phyloP scores from a whole-genome alignment of 768 basidiomycete genomes.

The Tulasnella sp. region DNA sequence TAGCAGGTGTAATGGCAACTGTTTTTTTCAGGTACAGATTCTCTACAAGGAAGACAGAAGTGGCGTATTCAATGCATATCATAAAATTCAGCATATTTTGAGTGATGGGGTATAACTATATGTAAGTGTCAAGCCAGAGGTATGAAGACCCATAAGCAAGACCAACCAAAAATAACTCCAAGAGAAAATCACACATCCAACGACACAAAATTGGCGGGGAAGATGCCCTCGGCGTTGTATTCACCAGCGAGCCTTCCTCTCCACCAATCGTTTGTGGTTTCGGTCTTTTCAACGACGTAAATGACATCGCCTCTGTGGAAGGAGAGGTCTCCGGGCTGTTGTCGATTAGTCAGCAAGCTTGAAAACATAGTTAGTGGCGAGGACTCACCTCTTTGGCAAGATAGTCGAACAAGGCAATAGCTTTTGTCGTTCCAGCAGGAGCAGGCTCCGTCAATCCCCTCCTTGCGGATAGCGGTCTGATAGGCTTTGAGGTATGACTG shows the following conservation, averaged over 20 bases:
- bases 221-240: constrained; percentile 4
- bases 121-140: no score
- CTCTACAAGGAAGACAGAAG: no score
- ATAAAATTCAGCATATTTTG: no score
- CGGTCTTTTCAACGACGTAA: constrained; percentile 11
- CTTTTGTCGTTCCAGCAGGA: constrained; percentile 3
- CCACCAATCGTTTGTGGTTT: constrained; percentile 17
- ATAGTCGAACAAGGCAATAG: constrained; percentile 16
- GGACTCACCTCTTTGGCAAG: constrained; percentile 8
- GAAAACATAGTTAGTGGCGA: background rate
- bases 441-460: background rate
- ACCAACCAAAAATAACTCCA: no score
- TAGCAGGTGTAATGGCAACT: no score
- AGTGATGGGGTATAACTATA: no score
- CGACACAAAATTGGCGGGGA: constrained; percentile 17
- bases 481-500: constrained; percentile 6
- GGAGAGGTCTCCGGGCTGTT: constrained; percentile 16
- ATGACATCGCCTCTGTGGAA: constrained; percentile 17
- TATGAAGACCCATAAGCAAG: no score
- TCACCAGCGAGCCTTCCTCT: constrained; percentile 8
- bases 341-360: background rate
- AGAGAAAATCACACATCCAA: background rate
- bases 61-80: no score
- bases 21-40: no score
- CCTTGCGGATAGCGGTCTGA: constrained; percentile 3